Percentiles rank a stretch among this genome's conserved stretches.
Evolutionary conservation across 192 early-diverging fungal genomes (phyloP).

Genomic region (Coemansia sp.): DNA sequence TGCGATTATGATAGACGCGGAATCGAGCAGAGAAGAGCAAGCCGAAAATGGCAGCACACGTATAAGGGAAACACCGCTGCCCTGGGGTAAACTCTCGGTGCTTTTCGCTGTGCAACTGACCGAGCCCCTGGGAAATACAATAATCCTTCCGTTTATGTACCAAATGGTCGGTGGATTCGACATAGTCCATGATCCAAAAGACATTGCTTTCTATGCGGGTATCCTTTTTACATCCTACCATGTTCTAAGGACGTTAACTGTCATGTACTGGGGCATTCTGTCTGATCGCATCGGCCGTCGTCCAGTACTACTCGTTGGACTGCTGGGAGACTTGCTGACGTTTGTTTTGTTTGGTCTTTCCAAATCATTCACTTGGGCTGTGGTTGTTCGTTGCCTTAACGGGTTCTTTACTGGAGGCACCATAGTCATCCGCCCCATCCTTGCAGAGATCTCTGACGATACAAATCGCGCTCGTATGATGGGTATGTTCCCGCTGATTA

Average conservation of each 20-base stretch:
- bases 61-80: conserved; percentile 3
- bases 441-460: conserved; percentile 78
- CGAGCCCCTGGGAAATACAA: too few species aligned
- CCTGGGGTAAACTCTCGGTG: too few species aligned
- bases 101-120: too few species aligned
- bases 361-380: too few species aligned
- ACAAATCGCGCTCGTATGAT: background rate
- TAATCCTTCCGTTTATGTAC: too few species aligned
- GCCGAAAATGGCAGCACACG: too few species aligned
- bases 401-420: too few species aligned
- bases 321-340: conserved; percentile 66
- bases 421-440: conserved; percentile 62
- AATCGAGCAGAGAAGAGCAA: too few species aligned
- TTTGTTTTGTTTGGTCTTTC: too few species aligned
- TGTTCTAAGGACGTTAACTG: conserved; percentile 40
- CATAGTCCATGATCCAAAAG: conserved; percentile 47
- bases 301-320: conserved; percentile 70
- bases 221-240: conserved; percentile 49
- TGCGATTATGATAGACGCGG: too few species aligned
- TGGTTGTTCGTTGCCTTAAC: too few species aligned
- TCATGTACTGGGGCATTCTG: conserved; percentile 50
- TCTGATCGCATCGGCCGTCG: conserved; percentile 57
- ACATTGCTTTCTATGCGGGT: conserved; percentile 70
- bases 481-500: background rate
- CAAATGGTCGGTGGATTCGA: too few species aligned